Base-by-base conservation (phyloP, 1,284 basidiomycete genomes). In the Leccinum cinnamomeum region DNA sequence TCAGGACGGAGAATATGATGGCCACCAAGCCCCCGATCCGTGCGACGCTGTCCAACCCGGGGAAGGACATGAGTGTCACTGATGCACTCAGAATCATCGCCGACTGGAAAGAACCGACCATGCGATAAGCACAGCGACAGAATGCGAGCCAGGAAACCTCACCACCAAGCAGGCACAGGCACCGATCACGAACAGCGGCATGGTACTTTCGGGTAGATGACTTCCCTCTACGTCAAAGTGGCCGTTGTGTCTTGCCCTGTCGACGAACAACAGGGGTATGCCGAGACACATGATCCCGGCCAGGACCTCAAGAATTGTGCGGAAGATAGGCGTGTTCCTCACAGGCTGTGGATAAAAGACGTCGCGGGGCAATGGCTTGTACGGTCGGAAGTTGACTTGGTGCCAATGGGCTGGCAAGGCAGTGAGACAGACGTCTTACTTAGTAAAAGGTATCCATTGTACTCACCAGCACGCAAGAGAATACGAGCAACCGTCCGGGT, bases 71-170 rank as follows among this genome's bases (percentile, higher is more conserved):
- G 76, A 92, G 86, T 33, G 89, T 91, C 60, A 91, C 86, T 51
- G 89, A 88, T 46, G 89, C 87, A 68, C 89, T 90, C 60, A 92
- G 77, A 18, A 92, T 82, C 59, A 91, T 82, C 30, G 89, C 89
- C 68, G 90, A 89, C 90, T 92, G 60, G 54, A 60, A 63, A 4
- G 16, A 33, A 5, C 2, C 25, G n/a, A 51, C 20, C 23, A 53
- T 20, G 18, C 12, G 30, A 55, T 68, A 30, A 70, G 62, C 41
- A 23, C 60, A 53, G 61, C n/a, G 56, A 65, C 51, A 59, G 53
- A 35, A 53, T 18, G 12, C n/a, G 2, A 35, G n/a, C 3, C 11
- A 11, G n/a, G n/a, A 51, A 56, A 62, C 79, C 85, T 76, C 73
- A 89, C 88, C 75, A 89, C 81, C n/a, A 90, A 75, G 68, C 86